Conservation (phyloP, 352 stramenopile genomes). For the Phytophthora cryptogea region DNA sequence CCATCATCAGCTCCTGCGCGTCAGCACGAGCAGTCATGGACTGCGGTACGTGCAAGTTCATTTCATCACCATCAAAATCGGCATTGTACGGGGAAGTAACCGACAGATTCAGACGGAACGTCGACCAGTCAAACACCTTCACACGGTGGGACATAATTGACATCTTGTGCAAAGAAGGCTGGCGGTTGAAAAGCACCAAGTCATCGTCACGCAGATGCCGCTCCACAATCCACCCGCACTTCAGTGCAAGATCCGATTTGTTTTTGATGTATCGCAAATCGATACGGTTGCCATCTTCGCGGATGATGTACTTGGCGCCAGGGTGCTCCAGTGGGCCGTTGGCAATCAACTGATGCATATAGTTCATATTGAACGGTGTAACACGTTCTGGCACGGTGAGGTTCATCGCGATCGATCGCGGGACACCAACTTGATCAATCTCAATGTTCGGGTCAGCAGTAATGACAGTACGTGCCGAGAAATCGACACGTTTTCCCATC, state of each 20-base stretch:
- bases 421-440: conserved; percentile 99
- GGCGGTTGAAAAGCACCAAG: conserved; percentile 99
- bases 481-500: conserved; percentile 99
- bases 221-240: conserved; percentile 99
- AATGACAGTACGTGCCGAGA: conserved; percentile 99
- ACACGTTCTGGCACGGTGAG: conserved; percentile 98
- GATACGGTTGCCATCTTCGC: conserved; percentile 96
- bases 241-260: conserved; percentile 95
- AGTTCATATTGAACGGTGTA: conserved; percentile 98
- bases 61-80: conserved; percentile 99
- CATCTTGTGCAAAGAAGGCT: conserved; percentile 99
- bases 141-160: conserved; percentile 99
- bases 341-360: conserved; percentile 95
- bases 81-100: conserved; percentile 99
- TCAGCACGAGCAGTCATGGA: conserved; percentile 97
- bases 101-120: conserved; percentile 99
- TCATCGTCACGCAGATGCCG: conserved; percentile 98
- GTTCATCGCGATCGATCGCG: conserved; percentile 98
- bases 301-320: conserved; percentile 98
- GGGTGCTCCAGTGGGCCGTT: conserved; percentile 97
- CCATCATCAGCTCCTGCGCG: conserved; percentile 98
- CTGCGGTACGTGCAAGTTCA: conserved; percentile 99
- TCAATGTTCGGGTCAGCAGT: conserved; percentile 99
- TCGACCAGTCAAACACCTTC: conserved; percentile 99
- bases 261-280: conserved; percentile 99